Percentiles rank a stretch among this genome's conserved stretches.
Evolutionary conservation across 495 filamentous ascomycete species (phyloP).

Genomic region (Penicillium canariense): DNA sequence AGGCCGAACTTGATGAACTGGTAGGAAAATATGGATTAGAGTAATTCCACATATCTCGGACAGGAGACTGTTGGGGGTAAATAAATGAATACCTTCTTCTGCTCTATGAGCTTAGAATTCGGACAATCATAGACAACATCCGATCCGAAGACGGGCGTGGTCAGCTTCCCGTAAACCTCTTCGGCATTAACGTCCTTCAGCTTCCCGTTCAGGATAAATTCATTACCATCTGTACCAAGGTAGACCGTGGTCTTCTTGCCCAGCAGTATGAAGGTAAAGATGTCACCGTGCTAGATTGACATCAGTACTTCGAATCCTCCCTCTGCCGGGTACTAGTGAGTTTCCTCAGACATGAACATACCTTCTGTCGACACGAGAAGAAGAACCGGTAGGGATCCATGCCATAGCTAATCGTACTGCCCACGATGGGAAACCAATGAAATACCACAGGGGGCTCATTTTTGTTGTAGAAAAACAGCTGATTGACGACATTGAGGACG

Average conservation of each 20-base stretch:
- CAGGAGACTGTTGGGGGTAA: background rate
- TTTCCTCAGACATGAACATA: constrained; percentile 20
- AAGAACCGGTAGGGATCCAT: constrained; percentile 84
- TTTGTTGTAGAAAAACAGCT: constrained; percentile 67
- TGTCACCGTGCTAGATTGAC: constrained; percentile 65
- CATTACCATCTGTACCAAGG: constrained; percentile 75
- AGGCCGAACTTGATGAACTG: constrained; percentile 87
- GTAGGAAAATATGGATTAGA: background rate
- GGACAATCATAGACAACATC: constrained; percentile 89
- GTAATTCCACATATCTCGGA: background rate
- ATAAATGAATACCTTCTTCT: constrained; percentile 56
- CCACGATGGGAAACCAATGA: constrained; percentile 78
- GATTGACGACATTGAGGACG: constrained; percentile 63
- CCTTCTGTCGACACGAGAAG: constrained; percentile 65
- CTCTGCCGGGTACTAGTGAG: background rate
- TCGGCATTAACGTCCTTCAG: constrained; percentile 77
- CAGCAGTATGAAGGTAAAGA: constrained; percentile 76
- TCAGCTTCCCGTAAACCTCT: constrained; percentile 77
- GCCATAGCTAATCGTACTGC: constrained; percentile 76
- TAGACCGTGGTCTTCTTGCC: constrained; percentile 75
- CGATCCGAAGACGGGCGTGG: constrained; percentile 80
- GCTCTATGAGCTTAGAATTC: constrained; percentile 81
- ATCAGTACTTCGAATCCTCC: constrained; percentile 1
- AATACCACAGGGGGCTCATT: constrained; percentile 80
- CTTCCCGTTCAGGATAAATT: constrained; percentile 85